Conservation (phyloP, 2,329 filamentous ascomycete species). For the Sclerotinia borealis region DNA sequence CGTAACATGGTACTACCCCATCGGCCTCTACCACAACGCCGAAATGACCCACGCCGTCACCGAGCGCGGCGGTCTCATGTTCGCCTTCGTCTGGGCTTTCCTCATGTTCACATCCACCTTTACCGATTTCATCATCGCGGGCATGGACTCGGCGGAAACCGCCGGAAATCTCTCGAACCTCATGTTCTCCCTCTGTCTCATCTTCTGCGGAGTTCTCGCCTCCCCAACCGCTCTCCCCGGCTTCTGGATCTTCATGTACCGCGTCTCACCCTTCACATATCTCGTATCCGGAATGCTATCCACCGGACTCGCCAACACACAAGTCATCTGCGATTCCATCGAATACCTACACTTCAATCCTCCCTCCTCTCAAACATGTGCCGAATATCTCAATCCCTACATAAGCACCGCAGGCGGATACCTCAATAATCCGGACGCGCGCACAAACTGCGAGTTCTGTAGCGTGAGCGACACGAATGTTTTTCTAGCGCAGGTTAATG, state of each 20-base stretch:
- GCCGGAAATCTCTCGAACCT: slow-evolving; percentile 73
- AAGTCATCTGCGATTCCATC: slow-evolving; percentile 60
- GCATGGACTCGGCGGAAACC: slow-evolving; percentile 67
- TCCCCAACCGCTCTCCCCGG: slow-evolving; percentile 55
- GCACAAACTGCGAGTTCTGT: slow-evolving; percentile 50
- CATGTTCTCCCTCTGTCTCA: slow-evolving; percentile 65
- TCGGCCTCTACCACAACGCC: slow-evolving; percentile 65
- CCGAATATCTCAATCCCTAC: slow-evolving; percentile 49
- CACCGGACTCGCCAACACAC: slow-evolving; percentile 61
- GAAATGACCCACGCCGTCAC: slow-evolving; percentile 50
- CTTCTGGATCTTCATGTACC: slow-evolving; percentile 86
- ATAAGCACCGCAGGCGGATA: slow-evolving; percentile 46
- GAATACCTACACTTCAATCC: slow-evolving; percentile 66
- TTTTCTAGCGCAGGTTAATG: slow-evolving; percentile 44
- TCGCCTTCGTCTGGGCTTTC: slow-evolving; percentile 70
- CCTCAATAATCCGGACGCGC: slow-evolving; percentile 44
- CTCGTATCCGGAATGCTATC: slow-evolving; percentile 67
- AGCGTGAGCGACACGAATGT: slow-evolving; percentile 45
- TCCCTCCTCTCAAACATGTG: slow-evolving; percentile 50
- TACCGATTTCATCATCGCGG: slow-evolving; percentile 70
- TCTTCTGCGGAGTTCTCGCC: slow-evolving; percentile 73
- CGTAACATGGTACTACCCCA: slow-evolving; percentile 79
- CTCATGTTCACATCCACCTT: slow-evolving; percentile 79
- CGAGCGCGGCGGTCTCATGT: slow-evolving; percentile 72
- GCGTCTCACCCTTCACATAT: slow-evolving; percentile 77